These are phyloP conservation scores for Pecoramyces ruminantium DNA, from an alignment of 192 early-diverging fungal species.

Conservation along the genomic window DNA sequence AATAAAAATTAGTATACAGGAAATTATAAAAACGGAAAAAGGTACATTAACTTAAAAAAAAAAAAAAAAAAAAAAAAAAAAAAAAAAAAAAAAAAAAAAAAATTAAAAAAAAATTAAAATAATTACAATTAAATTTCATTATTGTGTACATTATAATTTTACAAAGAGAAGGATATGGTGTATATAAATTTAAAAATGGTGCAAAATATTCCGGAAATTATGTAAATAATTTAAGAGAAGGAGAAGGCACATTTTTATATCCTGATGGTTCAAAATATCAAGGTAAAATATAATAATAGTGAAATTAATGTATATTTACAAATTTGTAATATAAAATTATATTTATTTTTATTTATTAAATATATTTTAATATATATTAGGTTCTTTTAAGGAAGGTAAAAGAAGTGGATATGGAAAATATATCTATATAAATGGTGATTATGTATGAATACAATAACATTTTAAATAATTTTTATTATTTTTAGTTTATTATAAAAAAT, in stretches of 20 bases:
- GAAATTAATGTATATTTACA: no score
- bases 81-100: no score
- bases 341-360: no score
- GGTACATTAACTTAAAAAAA: no score
- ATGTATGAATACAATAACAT: neutral
- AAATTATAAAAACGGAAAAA: neutral
- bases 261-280: conserved; percentile 33
- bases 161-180: conserved; percentile 19
- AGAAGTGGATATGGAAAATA: conserved; percentile 28
- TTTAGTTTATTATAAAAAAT: no score
- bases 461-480: no score
- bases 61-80: no score
- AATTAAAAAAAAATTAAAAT: no score
- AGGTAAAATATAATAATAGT: conserved; percentile 8
- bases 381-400: conserved; percentile 23
- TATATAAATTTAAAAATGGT: conserved; percentile 30
- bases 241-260: conserved; percentile 30
- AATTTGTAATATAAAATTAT: no score
- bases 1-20: neutral
- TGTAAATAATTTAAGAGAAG: conserved; percentile 20
- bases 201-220: conserved; percentile 32
- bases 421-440: conserved; percentile 31
- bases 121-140: no score
- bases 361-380: no score
- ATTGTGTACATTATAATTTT: no score